These are phyloP conservation scores for Collybia mongolica DNA, from an alignment of 768 basidiomycete species.

Conservation along the genomic window DNA sequence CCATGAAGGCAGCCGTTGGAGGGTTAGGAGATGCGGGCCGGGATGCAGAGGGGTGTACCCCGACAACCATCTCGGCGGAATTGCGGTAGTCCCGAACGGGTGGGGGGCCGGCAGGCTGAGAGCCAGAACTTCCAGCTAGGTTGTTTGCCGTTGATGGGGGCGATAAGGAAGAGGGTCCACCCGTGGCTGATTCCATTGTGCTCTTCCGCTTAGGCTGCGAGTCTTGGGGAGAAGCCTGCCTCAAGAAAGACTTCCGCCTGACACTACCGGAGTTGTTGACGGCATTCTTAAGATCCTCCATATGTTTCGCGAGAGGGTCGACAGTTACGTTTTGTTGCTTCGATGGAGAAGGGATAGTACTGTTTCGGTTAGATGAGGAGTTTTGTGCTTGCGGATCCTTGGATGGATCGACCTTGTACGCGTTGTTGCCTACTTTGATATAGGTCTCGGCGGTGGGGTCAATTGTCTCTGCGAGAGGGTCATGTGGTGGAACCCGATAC, in stretches of 20 bases:
- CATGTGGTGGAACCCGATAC: conserved; percentile 31
- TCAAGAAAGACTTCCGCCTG: conserved; percentile 42
- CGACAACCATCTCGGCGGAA: conserved; percentile 79
- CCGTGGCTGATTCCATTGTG: conserved; percentile 21
- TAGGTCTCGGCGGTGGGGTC: conserved; percentile 65
- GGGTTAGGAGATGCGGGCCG: conserved; percentile 74
- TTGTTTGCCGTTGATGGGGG: conserved; percentile 25
- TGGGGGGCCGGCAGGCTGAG: conserved; percentile 24
- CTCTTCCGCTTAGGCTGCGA: conserved; percentile 17
- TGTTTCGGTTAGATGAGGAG: conserved; percentile 22
- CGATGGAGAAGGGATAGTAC: conserved; percentile 21
- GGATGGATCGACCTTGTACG: conserved; percentile 65
- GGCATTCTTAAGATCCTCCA: conserved; percentile 56
- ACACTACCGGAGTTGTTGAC: conserved; percentile 45
- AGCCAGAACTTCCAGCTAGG: conserved; percentile 19
- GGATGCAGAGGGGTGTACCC: conserved; percentile 67
- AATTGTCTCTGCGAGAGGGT: conserved; percentile 56
- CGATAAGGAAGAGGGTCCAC: conserved; percentile 30
- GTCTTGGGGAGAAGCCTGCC: conserved; percentile 21
- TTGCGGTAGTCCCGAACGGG: conserved; percentile 64
- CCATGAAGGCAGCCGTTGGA: conserved; percentile 76
- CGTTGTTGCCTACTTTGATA: conserved; percentile 66
- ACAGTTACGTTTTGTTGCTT: conserved; percentile 31
- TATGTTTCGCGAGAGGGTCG: conserved; percentile 67
- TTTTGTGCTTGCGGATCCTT: conserved; percentile 60